These are phyloP conservation scores for Xylariaceae sp. DNA, from an alignment of 2,329 filamentous ascomycete species.

Conservation along the genomic window DNA sequence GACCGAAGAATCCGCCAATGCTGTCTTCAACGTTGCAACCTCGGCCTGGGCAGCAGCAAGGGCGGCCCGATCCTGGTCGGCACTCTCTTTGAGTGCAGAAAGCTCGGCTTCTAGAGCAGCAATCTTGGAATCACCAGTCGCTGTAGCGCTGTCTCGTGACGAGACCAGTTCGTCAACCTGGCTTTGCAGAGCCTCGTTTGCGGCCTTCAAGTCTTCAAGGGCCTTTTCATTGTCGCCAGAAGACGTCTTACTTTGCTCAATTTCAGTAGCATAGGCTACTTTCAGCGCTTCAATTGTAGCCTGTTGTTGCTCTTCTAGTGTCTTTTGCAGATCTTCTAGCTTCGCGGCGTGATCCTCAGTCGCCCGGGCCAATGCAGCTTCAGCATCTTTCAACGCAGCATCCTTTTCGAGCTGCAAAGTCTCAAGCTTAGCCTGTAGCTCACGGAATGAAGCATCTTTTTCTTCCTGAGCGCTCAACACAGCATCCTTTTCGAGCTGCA, in stretches of 20 bases:
- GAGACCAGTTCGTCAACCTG: constrained; percentile 49
- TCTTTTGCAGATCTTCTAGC: constrained; percentile 45
- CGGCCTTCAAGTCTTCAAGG: constrained; percentile 44
- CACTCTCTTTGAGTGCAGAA: constrained; percentile 43
- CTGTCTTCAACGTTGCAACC: constrained; percentile 35
- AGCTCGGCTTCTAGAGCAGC: constrained; percentile 49
- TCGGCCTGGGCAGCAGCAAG: constrained; percentile 41
- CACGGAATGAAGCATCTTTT: constrained; percentile 43
- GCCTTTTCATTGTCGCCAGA: constrained; percentile 44
- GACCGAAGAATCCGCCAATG: constrained; percentile 28
- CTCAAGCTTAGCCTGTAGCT: constrained; percentile 48
- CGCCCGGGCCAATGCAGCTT: constrained; percentile 36
- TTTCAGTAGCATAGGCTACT: constrained; percentile 46
- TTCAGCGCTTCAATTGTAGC: constrained; percentile 46
- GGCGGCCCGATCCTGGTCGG: constrained; percentile 45
- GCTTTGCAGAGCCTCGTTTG: constrained; percentile 49
- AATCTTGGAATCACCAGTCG: constrained; percentile 42
- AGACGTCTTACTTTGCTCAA: constrained; percentile 42
- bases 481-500: constrained; percentile 38
- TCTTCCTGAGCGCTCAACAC: constrained; percentile 42
- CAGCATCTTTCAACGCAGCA: constrained; percentile 34
- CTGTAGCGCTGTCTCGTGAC: constrained; percentile 42
- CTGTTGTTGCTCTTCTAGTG: constrained; percentile 46
- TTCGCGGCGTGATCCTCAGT: constrained; percentile 44
- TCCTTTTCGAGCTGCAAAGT: constrained; percentile 38